A percentile compares a stretch with the other conserved stretches of the same genome.
These are phyloP conservation scores for Piper longum DNA, from an alignment of 164 flowering plant species.

Conservation along the genomic window DNA sequence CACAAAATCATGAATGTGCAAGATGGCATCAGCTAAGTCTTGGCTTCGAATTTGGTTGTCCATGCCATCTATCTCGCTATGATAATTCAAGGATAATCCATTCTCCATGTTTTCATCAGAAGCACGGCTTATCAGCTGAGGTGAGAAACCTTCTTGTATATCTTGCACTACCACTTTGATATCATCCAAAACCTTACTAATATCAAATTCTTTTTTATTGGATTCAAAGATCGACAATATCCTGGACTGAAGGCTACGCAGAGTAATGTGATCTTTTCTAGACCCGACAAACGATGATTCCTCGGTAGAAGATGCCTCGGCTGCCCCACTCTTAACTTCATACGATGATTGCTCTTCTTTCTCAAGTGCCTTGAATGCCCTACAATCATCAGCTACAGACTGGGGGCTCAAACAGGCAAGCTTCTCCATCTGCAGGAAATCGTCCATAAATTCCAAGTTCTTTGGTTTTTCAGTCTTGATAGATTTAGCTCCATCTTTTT, in stretches of 20 bases:
- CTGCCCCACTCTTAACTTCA: conserved; percentile 14
- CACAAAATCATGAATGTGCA: conserved; percentile 61
- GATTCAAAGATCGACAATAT: conserved; percentile 18
- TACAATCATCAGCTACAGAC: conserved; percentile 4
- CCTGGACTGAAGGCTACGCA: conserved; percentile 14
- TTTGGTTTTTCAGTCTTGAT: conserved; percentile 34
- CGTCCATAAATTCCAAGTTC: conserved; percentile 80
- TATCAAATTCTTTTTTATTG: conserved; percentile 14
- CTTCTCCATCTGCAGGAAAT: conserved; percentile 96
- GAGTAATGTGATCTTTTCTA: conserved; percentile 4
- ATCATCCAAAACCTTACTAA: conserved; percentile 31
- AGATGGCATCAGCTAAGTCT: conserved; percentile 42
- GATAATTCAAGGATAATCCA: conserved; percentile 17
- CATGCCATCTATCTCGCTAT: conserved; percentile 4
- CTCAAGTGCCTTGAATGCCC: background rate
- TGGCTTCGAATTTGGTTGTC: conserved; percentile 7
- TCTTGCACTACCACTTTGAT: conserved; percentile 39
- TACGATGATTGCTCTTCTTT: conserved; percentile 11
- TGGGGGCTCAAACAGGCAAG: conserved; percentile 51
- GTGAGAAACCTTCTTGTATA: conserved; percentile 22
- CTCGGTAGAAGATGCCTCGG: conserved; percentile 10
- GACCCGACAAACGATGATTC: conserved; percentile 5
- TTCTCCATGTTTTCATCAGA: conserved; percentile 20
- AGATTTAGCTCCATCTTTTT: conserved; percentile 31
- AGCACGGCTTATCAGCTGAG: conserved; percentile 11